Evolutionary conservation across 1,139 yeast genomes (phyloP), one percentile per base, ranked within the genome.

Genomic region (Protomyces pachydermus): DNA sequence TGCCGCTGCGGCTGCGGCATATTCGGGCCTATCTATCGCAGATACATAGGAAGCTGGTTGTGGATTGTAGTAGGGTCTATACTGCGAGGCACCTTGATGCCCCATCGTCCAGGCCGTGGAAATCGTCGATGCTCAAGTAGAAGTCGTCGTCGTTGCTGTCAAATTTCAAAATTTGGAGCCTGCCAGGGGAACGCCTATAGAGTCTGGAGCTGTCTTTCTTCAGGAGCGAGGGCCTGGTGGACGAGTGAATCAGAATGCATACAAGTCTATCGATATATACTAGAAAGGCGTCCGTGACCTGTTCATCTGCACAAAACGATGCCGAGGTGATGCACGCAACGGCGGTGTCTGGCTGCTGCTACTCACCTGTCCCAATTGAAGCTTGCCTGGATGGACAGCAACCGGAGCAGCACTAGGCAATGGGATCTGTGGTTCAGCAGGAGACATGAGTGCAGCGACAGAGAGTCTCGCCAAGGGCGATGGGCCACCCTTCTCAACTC

Each of bases 381-480:
- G 18, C 25, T 5, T 18, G 14, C 48, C 23, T 28, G 32, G 32
- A 3, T 28, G 32, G 32, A 28, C 32, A n/a, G 25, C 20, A n/a
- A 20, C 4, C 8, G 25, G 20, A 16, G 48, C 20, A 18, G 25
- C 2, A 2, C 23, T 6, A 42, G 48, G 9, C 20, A 6, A 18
- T 23, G 12, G 48, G 23, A 6, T 12, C 25, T 4, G 48, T 4
- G 14, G 10, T 20, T n/a, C 25, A 16, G 25, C 48, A 42, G 62
- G 56, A 5, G 62, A 58, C 53, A 58, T 39, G 51, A 58, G 62
- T 14, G 62, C 34, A 20, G 62, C 62, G 14, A 58, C 62, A 32
- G 56, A 51, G 37, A 58, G 45, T 12, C 62, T 50, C 23, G 48
- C 48, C 20, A 42, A 18, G 5, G 48, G 48, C 32, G 56, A 51